Evolutionary conservation across 225 moss, liverwort and hornwort genomes (phyloP).

Genomic region (Bryum argenteum): DNA sequence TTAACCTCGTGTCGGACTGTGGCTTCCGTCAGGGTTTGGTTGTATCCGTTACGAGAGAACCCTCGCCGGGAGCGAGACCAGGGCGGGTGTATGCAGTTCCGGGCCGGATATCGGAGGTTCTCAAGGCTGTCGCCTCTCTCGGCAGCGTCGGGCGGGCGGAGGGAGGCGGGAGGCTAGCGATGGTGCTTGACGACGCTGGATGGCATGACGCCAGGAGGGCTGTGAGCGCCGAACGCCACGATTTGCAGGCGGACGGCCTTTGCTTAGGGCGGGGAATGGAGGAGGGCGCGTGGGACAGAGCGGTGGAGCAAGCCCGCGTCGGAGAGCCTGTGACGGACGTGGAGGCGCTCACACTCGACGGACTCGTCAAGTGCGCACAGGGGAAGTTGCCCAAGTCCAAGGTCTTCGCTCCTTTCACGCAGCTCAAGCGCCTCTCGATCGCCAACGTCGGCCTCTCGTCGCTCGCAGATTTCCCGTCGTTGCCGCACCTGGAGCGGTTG

Average conservation of each 20-base stretch:
- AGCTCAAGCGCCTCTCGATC: slow-evolving; percentile 76
- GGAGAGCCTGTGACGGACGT: slow-evolving; percentile 51
- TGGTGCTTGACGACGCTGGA: slow-evolving; percentile 36
- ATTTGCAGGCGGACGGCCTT: slow-evolving; percentile 30
- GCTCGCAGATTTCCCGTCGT: slow-evolving; percentile 67
- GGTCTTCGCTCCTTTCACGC: slow-evolving; percentile 54
- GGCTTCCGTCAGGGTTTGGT: neutral
- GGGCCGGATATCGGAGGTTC: slow-evolving; percentile 1
- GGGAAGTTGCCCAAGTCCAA: slow-evolving; percentile 66
- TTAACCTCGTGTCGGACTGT: slow-evolving; percentile 4
- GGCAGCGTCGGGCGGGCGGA: slow-evolving; percentile 28
- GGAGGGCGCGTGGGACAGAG: slow-evolving; percentile 79
- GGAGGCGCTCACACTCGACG: slow-evolving; percentile 67
- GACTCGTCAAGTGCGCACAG: slow-evolving; percentile 70
- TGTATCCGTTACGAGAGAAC: slow-evolving; percentile 33
- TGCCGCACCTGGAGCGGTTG: slow-evolving; percentile 68
- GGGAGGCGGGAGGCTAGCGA: slow-evolving; percentile 32
- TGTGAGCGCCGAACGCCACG: slow-evolving; percentile 21
- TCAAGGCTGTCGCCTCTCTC: slow-evolving; percentile 26
- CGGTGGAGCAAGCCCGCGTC: slow-evolving; percentile 70
- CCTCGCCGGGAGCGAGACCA: neutral
- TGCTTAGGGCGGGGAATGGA: slow-evolving; percentile 37
- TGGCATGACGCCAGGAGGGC: slow-evolving; percentile 21
- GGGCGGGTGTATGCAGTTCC: neutral
- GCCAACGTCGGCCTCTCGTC: slow-evolving; percentile 75